Conservation (phyloP, 306 rosid genomes). For the Corylus americana region DNA sequence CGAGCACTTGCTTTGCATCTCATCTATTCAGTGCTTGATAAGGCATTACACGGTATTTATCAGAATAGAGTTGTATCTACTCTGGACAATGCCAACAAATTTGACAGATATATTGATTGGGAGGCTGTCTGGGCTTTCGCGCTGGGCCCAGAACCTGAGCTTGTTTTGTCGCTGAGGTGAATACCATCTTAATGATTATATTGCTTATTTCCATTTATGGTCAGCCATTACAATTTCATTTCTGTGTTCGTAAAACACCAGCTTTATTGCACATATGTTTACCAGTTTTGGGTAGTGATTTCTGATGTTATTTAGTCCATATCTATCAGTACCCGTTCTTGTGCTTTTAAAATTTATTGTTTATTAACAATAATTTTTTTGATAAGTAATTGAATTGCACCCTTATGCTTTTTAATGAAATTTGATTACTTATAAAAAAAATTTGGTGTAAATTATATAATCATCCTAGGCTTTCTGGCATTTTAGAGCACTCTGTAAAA, state of each 20-base stretch:
- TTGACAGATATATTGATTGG: slow-evolving; percentile 66
- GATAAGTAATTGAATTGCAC: too few relatives aligned
- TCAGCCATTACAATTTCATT: neutral
- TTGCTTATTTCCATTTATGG: slow-evolving; percentile 26
- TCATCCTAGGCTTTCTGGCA: slow-evolving; percentile 12
- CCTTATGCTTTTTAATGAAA: neutral
- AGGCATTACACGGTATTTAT: slow-evolving; percentile 56
- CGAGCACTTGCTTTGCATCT: slow-evolving; percentile 78
- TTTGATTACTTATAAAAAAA: neutral
- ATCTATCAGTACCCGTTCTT: neutral
- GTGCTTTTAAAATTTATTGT: too few relatives aligned
- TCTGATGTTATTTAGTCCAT: neutral
- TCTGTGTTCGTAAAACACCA: neutral
- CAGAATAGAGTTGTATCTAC: slow-evolving; percentile 41
- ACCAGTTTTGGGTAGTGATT: neutral
- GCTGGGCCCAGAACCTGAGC: slow-evolving; percentile 98
- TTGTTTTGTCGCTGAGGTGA: slow-evolving; percentile 80
- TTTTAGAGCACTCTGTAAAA: slow-evolving; percentile 12
- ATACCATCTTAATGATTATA: slow-evolving; percentile 20
- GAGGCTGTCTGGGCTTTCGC: slow-evolving; percentile 92
- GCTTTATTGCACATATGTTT: neutral
- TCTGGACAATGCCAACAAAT: slow-evolving; percentile 34
- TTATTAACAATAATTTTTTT: too few relatives aligned
- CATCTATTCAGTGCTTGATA: slow-evolving; percentile 71
- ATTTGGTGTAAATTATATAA: neutral